phyloP scores from a whole-genome alignment of 805 yeast genomes.

The Henningerozyma blattae region DNA sequence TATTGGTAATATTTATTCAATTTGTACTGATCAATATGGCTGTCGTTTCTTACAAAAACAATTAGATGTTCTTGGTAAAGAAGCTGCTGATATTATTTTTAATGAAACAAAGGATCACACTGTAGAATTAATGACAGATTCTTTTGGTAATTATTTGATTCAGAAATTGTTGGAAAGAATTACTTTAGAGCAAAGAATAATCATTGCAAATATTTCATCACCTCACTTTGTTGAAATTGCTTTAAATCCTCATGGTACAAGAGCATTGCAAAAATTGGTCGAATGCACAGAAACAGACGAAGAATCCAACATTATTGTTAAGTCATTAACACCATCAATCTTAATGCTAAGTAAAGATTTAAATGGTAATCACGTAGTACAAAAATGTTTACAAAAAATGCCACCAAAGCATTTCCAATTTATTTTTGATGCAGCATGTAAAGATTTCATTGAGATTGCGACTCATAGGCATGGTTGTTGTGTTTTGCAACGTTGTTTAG shows the following conservation, averaged over 20 bases:
- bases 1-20: constrained; percentile 57
- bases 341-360: constrained; percentile 75
- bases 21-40: constrained; percentile 95
- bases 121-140: constrained; percentile 84
- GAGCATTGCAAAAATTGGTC: constrained; percentile 86
- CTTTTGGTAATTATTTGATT: constrained; percentile 92
- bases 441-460: constrained; percentile 67
- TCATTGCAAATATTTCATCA: constrained; percentile 58
- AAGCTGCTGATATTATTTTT: constrained; percentile 65
- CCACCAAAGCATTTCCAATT: constrained; percentile 64
- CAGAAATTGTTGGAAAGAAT: constrained; percentile 83
- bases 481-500: constrained; percentile 89
- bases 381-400: constrained; percentile 74
- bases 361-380: constrained; percentile 95
- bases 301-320: constrained; percentile 55
- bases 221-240: constrained; percentile 71
- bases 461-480: constrained; percentile 98
- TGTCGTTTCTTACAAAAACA: constrained; percentile 87
- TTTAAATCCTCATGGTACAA: constrained; percentile 87
- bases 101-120: constrained; percentile 68
- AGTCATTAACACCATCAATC: constrained; percentile 53
- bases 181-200: constrained; percentile 52
- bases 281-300: constrained; percentile 65
- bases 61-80: constrained; percentile 50
- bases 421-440: constrained; percentile 75